phyloP scores from a whole-genome alignment of 805 yeast species.

The Yamadazyma paraphyllophila region DNA sequence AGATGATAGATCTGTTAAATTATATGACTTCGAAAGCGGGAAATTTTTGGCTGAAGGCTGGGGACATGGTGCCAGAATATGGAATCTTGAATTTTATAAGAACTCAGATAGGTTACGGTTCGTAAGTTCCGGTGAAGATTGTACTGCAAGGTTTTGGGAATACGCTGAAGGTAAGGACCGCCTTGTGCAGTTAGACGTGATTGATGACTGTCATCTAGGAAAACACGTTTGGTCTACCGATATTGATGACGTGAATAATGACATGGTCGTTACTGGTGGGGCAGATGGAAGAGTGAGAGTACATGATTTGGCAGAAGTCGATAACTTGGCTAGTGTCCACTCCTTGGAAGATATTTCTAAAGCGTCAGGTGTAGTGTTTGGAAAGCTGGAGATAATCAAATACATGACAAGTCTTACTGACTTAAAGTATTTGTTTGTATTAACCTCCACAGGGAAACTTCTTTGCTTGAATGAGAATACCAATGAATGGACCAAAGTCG shows the following conservation, averaged over 20 bases:
- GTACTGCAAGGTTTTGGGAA: constrained; percentile 79
- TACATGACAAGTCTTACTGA: constrained; percentile 50
- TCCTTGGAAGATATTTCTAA: constrained; percentile 32
- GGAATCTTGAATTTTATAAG: constrained; percentile 68
- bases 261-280: constrained; percentile 79
- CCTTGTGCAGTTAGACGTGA: constrained; percentile 45
- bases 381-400: constrained; percentile 57
- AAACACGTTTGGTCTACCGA: constrained; percentile 86
- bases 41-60: constrained; percentile 73
- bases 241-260: constrained; percentile 38
- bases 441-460: constrained; percentile 61
- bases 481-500: constrained; percentile 22
- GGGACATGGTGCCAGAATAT: constrained; percentile 96
- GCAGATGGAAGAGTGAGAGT: constrained; percentile 83
- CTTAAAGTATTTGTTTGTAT: constrained; percentile 42
- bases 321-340: constrained; percentile 17
- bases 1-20: constrained; percentile 84
- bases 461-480: constrained; percentile 27
- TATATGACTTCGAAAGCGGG: constrained; percentile 66
- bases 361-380: constrained; percentile 23
- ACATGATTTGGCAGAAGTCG: constrained; percentile 45
- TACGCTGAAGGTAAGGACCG: constrained; percentile 25
- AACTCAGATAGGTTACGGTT: constrained; percentile 53
- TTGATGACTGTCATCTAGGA: constrained; percentile 71
- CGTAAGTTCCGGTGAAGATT: constrained; percentile 80